Conservation (phyloP, 352 stramenopile species). For the Phytophthora fragariae region DNA sequence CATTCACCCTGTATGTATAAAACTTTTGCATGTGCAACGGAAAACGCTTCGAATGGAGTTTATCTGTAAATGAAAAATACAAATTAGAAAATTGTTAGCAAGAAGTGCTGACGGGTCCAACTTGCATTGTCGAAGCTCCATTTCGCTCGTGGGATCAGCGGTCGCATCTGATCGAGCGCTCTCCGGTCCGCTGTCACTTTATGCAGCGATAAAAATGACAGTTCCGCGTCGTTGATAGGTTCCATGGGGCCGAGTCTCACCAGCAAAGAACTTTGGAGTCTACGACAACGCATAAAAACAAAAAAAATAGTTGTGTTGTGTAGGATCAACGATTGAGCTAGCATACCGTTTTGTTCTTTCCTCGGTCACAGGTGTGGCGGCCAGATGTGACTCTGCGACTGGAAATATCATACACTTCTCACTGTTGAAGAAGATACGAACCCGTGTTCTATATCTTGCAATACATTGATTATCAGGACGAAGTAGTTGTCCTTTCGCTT, state of each 20-base stretch:
- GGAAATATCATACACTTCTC: not conserved
- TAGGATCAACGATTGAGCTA: no score
- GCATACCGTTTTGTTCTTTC: no score
- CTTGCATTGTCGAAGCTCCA: not conserved
- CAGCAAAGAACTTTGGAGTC: not conserved
- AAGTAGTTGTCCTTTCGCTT: not conserved
- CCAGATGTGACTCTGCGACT: not conserved
- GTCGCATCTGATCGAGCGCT: not conserved
- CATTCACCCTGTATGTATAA: not conserved
- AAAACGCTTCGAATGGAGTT: not conserved
- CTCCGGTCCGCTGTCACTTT: not conserved
- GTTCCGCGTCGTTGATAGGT: not conserved
- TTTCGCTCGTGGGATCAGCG: not conserved
- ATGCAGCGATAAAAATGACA: not conserved
- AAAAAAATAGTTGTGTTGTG: no score
- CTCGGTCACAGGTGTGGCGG: not conserved
- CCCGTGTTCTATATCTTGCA: not conserved
- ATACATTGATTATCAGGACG: not conserved
- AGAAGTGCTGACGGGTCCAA: not conserved
- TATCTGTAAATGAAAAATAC: not conserved
- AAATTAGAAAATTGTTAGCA: not conserved
- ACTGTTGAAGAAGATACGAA: not conserved
- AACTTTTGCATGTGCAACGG: not conserved
- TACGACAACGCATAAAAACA: no score
- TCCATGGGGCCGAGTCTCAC: not conserved